These are phyloP conservation scores for Chernovozyma aurita DNA, from an alignment of 1,139 yeast species.

Conservation along the genomic window DNA sequence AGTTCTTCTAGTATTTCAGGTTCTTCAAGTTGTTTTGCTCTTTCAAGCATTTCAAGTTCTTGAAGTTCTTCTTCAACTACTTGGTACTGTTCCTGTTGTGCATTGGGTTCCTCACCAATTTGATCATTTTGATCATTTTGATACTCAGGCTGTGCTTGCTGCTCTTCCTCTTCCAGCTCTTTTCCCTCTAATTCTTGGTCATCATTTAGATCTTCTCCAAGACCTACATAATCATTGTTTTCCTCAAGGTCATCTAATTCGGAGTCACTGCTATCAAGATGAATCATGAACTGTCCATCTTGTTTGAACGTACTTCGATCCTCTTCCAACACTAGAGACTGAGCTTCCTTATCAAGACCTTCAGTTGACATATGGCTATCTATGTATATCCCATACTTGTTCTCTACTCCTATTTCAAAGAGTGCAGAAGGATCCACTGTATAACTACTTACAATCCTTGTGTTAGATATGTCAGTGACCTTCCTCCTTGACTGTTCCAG, in stretches of 20 bases:
- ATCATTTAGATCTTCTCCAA: conserved; percentile 6
- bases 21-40: no score
- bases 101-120: no score
- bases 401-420: conserved; percentile 17
- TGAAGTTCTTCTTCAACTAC: no score
- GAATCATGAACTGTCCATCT: conserved; percentile 19
- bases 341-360: conserved; percentile 4
- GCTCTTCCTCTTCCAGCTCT: no score
- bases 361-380: conserved; percentile 11
- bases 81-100: no score
- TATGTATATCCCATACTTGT: conserved; percentile 26
- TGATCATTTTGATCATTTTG: no score
- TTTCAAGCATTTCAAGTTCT: no score
- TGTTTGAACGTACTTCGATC: conserved; percentile 5
- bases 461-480: conserved; percentile 12
- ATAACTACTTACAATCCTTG: conserved; percentile 27
- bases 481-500: conserved; percentile 10
- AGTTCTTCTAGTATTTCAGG: no score
- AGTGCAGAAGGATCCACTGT: conserved; percentile 28
- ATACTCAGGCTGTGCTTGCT: no score
- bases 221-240: conserved; percentile 21
- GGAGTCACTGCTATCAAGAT: conserved; percentile 13
- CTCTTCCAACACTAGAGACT: neutral
- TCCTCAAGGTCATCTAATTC: conserved; percentile 32
- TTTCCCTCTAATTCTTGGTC: neutral